Evolutionary conservation across 2,329 filamentous ascomycete species (phyloP).

Genomic region (Mycosphaerella sp.): DNA sequence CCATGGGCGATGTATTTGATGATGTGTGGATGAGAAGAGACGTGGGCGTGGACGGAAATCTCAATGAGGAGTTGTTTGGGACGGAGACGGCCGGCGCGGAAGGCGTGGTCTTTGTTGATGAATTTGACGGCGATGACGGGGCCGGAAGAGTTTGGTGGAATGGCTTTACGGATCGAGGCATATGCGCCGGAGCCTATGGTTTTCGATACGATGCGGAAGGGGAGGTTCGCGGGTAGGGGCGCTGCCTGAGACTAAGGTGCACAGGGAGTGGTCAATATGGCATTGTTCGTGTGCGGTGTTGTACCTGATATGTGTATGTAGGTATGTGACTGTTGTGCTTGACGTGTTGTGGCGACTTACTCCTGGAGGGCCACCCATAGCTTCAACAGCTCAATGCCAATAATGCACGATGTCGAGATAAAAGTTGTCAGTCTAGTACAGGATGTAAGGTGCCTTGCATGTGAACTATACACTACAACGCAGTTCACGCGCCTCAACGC

Average conservation of each 20-base stretch:
- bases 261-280: slow-evolving; percentile 1
- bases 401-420: not conserved
- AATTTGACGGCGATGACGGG: slow-evolving; percentile 97
- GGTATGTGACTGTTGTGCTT: not conserved
- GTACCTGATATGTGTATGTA: too few relatives aligned
- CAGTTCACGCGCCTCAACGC: slow-evolving; percentile 3
- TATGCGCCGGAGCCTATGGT: slow-evolving; percentile 96
- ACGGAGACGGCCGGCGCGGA: slow-evolving; percentile 79
- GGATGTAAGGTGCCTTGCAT: too few relatives aligned
- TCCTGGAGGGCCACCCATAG: slow-evolving; percentile 23
- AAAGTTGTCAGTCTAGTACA: too few relatives aligned
- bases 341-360: slow-evolving; percentile 17
- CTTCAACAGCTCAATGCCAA: slow-evolving; percentile 22
- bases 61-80: slow-evolving; percentile 88
- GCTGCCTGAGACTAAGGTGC: slow-evolving; percentile 69
- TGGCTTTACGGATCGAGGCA: slow-evolving; percentile 97
- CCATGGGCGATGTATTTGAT: slow-evolving; percentile 88
- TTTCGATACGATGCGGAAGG: slow-evolving; percentile 90
- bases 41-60: slow-evolving; percentile 78
- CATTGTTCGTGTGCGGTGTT: not conserved
- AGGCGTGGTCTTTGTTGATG: slow-evolving; percentile 94
- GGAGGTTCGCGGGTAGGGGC: slow-evolving; percentile 74
- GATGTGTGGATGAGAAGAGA: slow-evolving; percentile 78
- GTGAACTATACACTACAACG: not conserved
- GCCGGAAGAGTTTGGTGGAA: slow-evolving; percentile 59